Conservation (phyloP, 768 basidiomycete species). For the Boletus sp. region DNA sequence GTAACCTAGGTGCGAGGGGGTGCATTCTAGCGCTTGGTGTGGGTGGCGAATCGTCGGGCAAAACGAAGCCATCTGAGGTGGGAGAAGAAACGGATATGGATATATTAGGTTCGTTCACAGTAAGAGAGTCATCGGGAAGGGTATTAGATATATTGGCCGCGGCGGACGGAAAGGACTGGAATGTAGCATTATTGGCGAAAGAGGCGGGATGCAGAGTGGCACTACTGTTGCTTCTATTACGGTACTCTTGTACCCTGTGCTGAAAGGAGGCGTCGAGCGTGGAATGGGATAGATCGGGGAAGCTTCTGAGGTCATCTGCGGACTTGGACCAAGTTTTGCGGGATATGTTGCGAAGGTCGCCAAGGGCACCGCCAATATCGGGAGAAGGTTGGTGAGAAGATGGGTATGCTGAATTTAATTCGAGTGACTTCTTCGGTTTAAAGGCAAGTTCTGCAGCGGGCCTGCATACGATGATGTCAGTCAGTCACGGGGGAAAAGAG, state of each 20-base stretch:
- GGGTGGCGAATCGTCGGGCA: conserved; percentile 34
- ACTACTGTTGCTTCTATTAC: conserved; percentile 55
- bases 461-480: conserved; percentile 38
- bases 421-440: conserved; percentile 42
- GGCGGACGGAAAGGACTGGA: conserved; percentile 44
- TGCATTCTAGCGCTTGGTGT: conserved; percentile 60
- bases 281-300: conserved; percentile 35
- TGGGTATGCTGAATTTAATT: conserved; percentile 35
- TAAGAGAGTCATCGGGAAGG: conserved; percentile 17
- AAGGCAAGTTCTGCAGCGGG: conserved; percentile 64
- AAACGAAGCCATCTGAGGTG: conserved; percentile 33
- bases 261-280: conserved; percentile 52
- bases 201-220: conserved; percentile 46
- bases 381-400: conserved; percentile 29
- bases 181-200: conserved; percentile 23
- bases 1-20: conserved; percentile 67
- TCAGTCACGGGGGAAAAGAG: background rate
- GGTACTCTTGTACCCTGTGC: conserved; percentile 62
- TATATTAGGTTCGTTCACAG: conserved; percentile 32
- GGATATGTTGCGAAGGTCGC: conserved; percentile 68
- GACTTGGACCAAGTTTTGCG: conserved; percentile 77
- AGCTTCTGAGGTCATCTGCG: conserved; percentile 70
- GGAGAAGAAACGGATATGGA: conserved; percentile 51
- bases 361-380: conserved; percentile 39
- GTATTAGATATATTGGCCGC: conserved; percentile 16